phyloP scores from a whole-genome alignment of 2,329 filamentous ascomycete genomes.

The Capronia coronata region DNA sequence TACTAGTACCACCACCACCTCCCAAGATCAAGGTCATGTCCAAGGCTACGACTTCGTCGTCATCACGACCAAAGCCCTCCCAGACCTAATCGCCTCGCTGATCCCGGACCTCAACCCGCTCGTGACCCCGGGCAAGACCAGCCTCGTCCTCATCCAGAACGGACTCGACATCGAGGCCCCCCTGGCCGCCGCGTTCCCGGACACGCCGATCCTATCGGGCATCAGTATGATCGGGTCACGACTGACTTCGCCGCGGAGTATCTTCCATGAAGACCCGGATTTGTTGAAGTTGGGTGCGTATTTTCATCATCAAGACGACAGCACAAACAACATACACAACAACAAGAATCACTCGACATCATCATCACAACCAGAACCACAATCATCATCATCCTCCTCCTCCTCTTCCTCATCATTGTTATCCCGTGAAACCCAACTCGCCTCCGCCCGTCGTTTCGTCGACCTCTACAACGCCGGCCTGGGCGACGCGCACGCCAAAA shows the following conservation, averaged over 20 bases:
- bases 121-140: slow-evolving; percentile 45
- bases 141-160: slow-evolving; percentile 55
- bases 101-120: slow-evolving; percentile 41
- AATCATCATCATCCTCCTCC: slow-evolving; percentile 8
- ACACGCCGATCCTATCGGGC: slow-evolving; percentile 48
- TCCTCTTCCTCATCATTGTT: too few relatives aligned
- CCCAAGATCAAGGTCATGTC: neutral
- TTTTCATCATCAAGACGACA: neutral
- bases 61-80: slow-evolving; percentile 52
- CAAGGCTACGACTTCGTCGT: slow-evolving; percentile 49
- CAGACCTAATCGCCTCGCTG: slow-evolving; percentile 46
- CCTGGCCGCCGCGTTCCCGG: slow-evolving; percentile 44
- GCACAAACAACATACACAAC: neutral
- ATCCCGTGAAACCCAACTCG: neutral
- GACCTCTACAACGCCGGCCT: slow-evolving; percentile 43
- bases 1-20: neutral
- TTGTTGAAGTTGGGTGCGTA: slow-evolving; percentile 43
- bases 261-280: slow-evolving; percentile 50
- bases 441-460: slow-evolving; percentile 40
- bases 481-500: slow-evolving; percentile 29
- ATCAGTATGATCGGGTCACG: slow-evolving; percentile 48
- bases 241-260: slow-evolving; percentile 42
- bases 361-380: slow-evolving; percentile 33
- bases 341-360: neutral
- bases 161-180: slow-evolving; percentile 56